Conservation (phyloP, 495 filamentous ascomycete genomes). For the Cairneyella variabilis region DNA sequence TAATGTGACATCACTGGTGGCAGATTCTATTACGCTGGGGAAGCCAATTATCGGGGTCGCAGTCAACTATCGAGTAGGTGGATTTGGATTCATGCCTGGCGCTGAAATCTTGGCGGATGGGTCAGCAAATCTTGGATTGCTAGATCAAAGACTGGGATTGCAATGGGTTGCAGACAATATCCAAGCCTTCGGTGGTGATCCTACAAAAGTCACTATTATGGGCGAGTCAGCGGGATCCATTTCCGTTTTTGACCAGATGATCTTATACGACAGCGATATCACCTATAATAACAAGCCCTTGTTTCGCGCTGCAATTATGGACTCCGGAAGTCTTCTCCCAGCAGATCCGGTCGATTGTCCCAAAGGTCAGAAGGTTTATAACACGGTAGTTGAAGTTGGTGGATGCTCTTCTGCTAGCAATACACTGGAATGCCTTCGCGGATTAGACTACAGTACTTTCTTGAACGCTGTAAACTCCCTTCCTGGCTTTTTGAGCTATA, state of each 20-base stretch:
- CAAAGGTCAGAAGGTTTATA: conserved; percentile 60
- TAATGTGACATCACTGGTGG: conserved; percentile 48
- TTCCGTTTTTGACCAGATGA: conserved; percentile 67
- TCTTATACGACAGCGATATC: conserved; percentile 63
- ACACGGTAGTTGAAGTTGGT: conserved; percentile 53
- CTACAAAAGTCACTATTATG: conserved; percentile 37
- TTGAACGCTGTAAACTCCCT: conserved; percentile 63
- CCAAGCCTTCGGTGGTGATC: conserved; percentile 30
- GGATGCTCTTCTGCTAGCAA: conserved; percentile 53
- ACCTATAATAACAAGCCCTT: conserved; percentile 65
- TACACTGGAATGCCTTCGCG: conserved; percentile 61
- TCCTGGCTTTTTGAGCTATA: conserved; percentile 59
- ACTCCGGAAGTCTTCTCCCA: conserved; percentile 61
- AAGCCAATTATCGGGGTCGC: conserved; percentile 61
- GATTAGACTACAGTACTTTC: conserved; percentile 52
- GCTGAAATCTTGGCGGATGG: conserved; percentile 63
- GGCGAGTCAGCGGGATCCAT: conserved; percentile 43
- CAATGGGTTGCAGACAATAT: conserved; percentile 50
- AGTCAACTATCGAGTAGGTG: conserved; percentile 58
- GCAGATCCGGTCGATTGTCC: conserved; percentile 58
- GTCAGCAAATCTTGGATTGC: conserved; percentile 41
- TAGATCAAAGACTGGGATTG: conserved; percentile 38
- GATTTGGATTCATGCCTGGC: conserved; percentile 55
- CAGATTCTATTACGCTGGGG: conserved; percentile 43
- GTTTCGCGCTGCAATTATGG: conserved; percentile 60